Evolutionary conservation across 2,329 filamentous ascomycete species (phyloP).

Genomic region (Sporothrix inflata): DNA sequence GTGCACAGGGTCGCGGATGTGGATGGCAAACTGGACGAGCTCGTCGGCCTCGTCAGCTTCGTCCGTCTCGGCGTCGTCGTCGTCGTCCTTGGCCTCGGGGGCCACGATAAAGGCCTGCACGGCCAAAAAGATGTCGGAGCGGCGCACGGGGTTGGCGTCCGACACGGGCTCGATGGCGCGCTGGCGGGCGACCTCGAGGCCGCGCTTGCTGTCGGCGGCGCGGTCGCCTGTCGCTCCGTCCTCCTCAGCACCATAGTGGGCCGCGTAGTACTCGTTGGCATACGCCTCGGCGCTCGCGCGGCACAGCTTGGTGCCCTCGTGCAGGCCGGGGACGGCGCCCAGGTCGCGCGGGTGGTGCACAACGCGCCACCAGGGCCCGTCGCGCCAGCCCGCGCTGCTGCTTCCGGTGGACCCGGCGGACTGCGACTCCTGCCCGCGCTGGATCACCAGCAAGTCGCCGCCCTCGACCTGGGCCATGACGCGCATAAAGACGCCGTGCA

Average conservation of each 20-base stretch:
- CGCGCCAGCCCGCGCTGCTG: slow-evolving; percentile 72
- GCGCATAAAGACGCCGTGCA: slow-evolving; percentile 87
- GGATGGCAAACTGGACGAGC: slow-evolving; percentile 73
- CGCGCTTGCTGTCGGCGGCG: slow-evolving; percentile 41
- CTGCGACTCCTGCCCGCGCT: slow-evolving; percentile 81
- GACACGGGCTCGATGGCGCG: slow-evolving; percentile 77
- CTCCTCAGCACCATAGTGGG: slow-evolving; percentile 65
- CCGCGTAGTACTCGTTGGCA: slow-evolving; percentile 79
- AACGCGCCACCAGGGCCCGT: slow-evolving; percentile 95
- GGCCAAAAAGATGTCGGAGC: slow-evolving; percentile 92
- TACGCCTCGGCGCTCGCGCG: slow-evolving; percentile 88
- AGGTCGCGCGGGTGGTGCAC: slow-evolving; percentile 71
- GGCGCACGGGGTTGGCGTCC: slow-evolving; percentile 86
- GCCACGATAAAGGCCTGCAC: slow-evolving; percentile 74
- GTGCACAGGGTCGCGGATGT: slow-evolving; percentile 86
- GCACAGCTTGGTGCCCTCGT: slow-evolving; percentile 88
- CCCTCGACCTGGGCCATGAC: slow-evolving; percentile 99
- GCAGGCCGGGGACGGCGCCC: slow-evolving; percentile 75
- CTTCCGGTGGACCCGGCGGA: slow-evolving; percentile 45
- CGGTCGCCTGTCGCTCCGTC: slow-evolving; percentile 40
- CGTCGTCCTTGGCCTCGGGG: slow-evolving; percentile 61
- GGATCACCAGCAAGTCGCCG: slow-evolving; percentile 89
- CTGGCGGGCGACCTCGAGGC: slow-evolving; percentile 77
- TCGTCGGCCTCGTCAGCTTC: slow-evolving; percentile 66
- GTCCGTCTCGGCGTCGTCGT: slow-evolving; percentile 74